phyloP scores from a whole-genome alignment of 2,329 filamentous ascomycete species.

The Acrocalymma vagum region DNA sequence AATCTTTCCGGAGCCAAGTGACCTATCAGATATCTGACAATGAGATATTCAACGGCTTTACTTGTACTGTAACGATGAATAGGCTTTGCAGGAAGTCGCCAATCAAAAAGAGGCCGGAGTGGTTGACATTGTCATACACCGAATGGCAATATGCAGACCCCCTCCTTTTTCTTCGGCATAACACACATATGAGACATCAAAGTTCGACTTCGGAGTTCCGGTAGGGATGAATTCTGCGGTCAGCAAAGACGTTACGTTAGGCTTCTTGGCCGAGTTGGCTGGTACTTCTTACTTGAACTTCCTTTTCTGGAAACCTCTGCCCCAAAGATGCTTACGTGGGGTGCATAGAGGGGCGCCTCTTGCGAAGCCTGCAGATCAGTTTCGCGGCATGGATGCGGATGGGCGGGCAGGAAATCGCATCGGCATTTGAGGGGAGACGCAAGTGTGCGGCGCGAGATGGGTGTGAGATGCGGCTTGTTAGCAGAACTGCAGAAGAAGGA shows the following conservation, averaged over 20 bases:
- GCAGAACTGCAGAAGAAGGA: constrained; percentile 3
- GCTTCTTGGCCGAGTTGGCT: constrained; percentile 3
- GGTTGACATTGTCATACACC: constrained; percentile 2
- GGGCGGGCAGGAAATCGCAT: constrained; percentile 2
- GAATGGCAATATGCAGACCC: constrained; percentile 1
- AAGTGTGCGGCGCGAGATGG: constrained; percentile 1
- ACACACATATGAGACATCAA: constrained; percentile 2
- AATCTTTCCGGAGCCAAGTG: constrained; percentile 8
- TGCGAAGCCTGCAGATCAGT: constrained; percentile 2
- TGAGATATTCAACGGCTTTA: constrained; percentile 4
- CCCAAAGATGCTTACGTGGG: constrained; percentile 2
- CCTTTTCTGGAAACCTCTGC: constrained; percentile 4
- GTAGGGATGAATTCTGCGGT: constrained; percentile 1
- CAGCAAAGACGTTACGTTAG: constrained; percentile 3
- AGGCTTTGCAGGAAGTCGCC: neutral
- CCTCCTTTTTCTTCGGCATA: constrained; percentile 3
- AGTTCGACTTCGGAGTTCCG: constrained; percentile 2
- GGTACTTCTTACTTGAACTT: constrained; percentile 3
- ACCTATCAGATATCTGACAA: constrained; percentile 4
- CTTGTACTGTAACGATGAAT: constrained; percentile 5
- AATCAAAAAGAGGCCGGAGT: constrained; percentile 3
- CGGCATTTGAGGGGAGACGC: constrained; percentile 1
- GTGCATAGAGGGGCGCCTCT: constrained; percentile 4
- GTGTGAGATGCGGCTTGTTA: constrained; percentile 1
- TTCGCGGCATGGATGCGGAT: constrained; percentile 2